Evolutionary conservation across 352 stramenopile species (phyloP).

Genomic region (Pythium aquatile): DNA sequence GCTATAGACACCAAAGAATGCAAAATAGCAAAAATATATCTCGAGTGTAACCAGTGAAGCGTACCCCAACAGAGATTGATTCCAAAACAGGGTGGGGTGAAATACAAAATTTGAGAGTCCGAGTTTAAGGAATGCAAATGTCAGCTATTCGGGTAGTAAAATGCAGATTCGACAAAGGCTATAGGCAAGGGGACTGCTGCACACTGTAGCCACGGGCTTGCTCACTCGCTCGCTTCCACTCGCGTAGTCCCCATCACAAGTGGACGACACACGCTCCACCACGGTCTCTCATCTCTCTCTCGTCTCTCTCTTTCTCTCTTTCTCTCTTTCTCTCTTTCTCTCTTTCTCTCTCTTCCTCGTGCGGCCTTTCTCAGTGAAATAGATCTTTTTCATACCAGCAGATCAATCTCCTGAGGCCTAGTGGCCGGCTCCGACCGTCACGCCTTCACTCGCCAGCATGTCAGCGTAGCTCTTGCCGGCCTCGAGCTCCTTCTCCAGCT

Average conservation of each 20-base stretch:
- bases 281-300: neutral
- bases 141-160: neutral
- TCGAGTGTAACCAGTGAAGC: too few species aligned
- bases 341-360: neutral
- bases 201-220: neutral
- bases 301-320: neutral
- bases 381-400: too few species aligned
- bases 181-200: slow-evolving; percentile 1
- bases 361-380: too few species aligned
- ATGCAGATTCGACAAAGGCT: slow-evolving; percentile 7
- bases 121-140: slow-evolving; percentile 1
- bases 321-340: neutral
- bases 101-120: neutral
- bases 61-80: neutral
- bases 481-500: slow-evolving; percentile 89
- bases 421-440: slow-evolving; percentile 28
- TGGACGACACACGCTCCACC: neutral
- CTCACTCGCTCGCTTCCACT: neutral
- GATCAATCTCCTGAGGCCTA: neutral
- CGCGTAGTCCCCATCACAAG: neutral
- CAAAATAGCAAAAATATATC: neutral
- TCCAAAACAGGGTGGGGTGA: neutral
- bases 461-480: slow-evolving; percentile 61
- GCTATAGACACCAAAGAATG: neutral
- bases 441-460: slow-evolving; percentile 53